Conservation (phyloP, 2,329 filamentous ascomycete species). For the Graphilbum sp. region DNA sequence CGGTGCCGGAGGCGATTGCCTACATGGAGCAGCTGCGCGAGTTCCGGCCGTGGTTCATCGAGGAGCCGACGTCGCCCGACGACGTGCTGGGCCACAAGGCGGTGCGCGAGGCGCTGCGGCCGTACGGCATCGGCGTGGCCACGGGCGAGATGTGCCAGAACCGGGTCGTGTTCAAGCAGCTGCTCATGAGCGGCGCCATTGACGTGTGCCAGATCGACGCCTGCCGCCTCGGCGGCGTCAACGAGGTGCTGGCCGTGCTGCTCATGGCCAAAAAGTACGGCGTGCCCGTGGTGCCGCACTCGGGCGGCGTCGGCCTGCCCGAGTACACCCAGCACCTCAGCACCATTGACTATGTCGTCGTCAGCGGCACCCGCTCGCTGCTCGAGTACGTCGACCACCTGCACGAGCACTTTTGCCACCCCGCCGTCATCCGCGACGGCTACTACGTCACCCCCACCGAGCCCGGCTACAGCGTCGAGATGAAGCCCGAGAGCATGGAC, state of each 20-base stretch:
- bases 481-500: constrained; percentile 81
- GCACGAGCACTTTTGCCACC: constrained; percentile 84
- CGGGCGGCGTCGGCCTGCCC: constrained; percentile 74
- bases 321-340: constrained; percentile 89
- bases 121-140: constrained; percentile 64
- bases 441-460: constrained; percentile 76
- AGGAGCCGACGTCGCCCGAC: constrained; percentile 82
- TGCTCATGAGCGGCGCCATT: constrained; percentile 63
- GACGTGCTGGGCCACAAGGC: constrained; percentile 81
- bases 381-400: constrained; percentile 87
- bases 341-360: constrained; percentile 84
- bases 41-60: constrained; percentile 87
- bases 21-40: constrained; percentile 72
- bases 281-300: constrained; percentile 77
- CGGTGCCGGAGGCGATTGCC: constrained; percentile 71
- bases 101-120: constrained; percentile 62
- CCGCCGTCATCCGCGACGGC: constrained; percentile 62
- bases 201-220: constrained; percentile 85
- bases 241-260: constrained; percentile 81
- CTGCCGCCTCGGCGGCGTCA: constrained; percentile 77
- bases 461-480: constrained; percentile 82
- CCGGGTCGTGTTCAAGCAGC: constrained; percentile 85
- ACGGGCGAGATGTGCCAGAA: constrained; percentile 96
- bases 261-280: constrained; percentile 67
- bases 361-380: constrained; percentile 64